Base-by-base conservation (phyloP, 2,329 filamentous ascomycete genomes). In the Cladophialophora carrionii region DNA sequence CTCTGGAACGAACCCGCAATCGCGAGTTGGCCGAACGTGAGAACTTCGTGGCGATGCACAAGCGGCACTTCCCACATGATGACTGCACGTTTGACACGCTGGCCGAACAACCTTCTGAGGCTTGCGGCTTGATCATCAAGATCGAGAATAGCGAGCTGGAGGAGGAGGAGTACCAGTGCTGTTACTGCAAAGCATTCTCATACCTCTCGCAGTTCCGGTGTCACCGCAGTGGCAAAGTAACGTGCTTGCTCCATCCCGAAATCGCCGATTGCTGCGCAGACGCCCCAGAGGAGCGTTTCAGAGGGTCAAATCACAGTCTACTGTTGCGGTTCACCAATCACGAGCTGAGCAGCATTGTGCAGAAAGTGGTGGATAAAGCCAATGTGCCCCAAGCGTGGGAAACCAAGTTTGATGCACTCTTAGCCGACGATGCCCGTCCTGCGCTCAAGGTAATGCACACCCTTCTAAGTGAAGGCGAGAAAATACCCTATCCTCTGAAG, bases 161-260 rank as follows among this genome's bases (percentile, higher is more conserved):
- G 3, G 95, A 99, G 74, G 94, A 98, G 70, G 92, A 97, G 70
- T 92, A 96, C 75, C 91, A 95, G 67, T 98, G 95, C 79, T 84
- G 84, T 49, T 91, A 92, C 77, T 99, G 95, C 85, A 98, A 98
- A 77, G 87, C 89, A 0, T 98, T 93, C 78, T 88, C 90, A 74
- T 98, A 94, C 76, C 82, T 98, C 29, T 96, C 95, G 32, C 88
- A 94, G 71, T 96, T 96, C 77, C 89, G 90, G 71, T 99, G 95
- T 76, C 82, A 88, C 64, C 90, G 88, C 69, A 89, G 90, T 2
- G 90, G 89, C 71, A 97, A 93, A 76, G 85, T 91, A 3, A 77
- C 96, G 60, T 99, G 95, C 74, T 81, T 97, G 54, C 78, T 88
- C 12, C 94, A 98, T 76, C 90, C 91, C 32, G 93, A 92, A 20